Evolutionary conservation across 1,284 basidiomycete species (phyloP), one percentile per base, ranked within the genome.

Genomic region (Clitocybe nebularis): DNA sequence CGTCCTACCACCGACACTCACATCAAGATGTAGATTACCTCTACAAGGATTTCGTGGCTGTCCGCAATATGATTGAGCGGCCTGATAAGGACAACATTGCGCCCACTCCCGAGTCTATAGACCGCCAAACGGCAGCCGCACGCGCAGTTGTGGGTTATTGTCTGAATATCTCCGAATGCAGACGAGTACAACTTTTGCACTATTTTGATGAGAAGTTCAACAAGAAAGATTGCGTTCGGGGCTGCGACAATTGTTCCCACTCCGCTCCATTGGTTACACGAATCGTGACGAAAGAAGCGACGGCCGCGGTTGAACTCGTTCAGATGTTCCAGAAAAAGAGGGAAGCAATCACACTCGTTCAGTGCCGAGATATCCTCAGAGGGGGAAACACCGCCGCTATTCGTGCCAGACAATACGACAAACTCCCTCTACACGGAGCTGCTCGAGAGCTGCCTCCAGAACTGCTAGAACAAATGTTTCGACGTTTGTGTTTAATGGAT

Each of bases 161-260:
- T 63, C 61, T 69, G 43, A 93, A 97, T 63, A 75, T 79, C 45
- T 80, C 83, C 25, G 89, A 92, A 53, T 99, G 95, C 57, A 84
- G 96, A 6, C 83, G 96, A 1, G 74, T 77, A 2, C 89, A 92
- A 56, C 73, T 99, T 13, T 75, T 99, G 32, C 75, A 73, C 26
- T 87, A 89, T 48, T 79, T 81, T 44, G 73, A 74, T 47, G 87
- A 92, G 59, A 72, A 71, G 28, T 85, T 89, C 55, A 71, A 77
- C 43, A 57, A 67, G 22, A 62, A 58, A 7, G 48, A 72, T 21
- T 95, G 93, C 57, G 63, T 70, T 21, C 67, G 71, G 40, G 70
- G 71, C 7, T 93, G 91, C 58, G 84, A 93, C 62, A 92, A 88
- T 51, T 93, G 90, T 59, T 60, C 68, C 30, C 66, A 74, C 41